These are phyloP conservation scores for Anisogramma anomala DNA, from an alignment of 2,329 filamentous ascomycete species.

Conservation along the genomic window DNA sequence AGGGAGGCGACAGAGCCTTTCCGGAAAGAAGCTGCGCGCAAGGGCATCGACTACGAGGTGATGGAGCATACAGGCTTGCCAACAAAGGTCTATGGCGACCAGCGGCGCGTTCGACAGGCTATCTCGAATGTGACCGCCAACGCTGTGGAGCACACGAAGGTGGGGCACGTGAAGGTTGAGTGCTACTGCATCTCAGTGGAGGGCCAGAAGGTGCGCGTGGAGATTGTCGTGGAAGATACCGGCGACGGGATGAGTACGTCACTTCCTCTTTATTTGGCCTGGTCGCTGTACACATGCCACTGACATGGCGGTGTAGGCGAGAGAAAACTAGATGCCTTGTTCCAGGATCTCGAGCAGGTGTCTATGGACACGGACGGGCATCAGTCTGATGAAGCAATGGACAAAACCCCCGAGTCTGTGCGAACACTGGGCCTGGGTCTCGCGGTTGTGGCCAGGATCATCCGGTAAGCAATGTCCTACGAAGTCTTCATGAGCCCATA, in stretches of 20 bases:
- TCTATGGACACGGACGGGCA: constrained; percentile 29
- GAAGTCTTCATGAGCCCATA: too few species aligned
- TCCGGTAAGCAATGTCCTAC: constrained; percentile 31
- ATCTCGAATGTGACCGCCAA: constrained; percentile 78
- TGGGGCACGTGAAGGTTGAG: constrained; percentile 60
- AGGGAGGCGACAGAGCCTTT: constrained; percentile 70
- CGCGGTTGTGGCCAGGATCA: constrained; percentile 75
- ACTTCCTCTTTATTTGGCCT: constrained; percentile 19
- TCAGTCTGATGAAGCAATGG: constrained; percentile 16
- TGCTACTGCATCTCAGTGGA: constrained; percentile 47
- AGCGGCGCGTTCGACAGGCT: constrained; percentile 67
- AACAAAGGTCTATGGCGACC: constrained; percentile 62
- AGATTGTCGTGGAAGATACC: constrained; percentile 66
- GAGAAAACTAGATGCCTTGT: constrained; percentile 37
- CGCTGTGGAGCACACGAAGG: constrained; percentile 64
- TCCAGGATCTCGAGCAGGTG: constrained; percentile 49
- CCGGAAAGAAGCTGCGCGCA: constrained; percentile 60
- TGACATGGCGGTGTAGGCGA: neutral
- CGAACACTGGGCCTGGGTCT: constrained; percentile 65
- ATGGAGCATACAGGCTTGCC: constrained; percentile 58
- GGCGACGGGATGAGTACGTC: constrained; percentile 53
- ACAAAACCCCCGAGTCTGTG: constrained; percentile 22
- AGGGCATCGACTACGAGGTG: constrained; percentile 60
- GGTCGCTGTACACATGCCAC: neutral
- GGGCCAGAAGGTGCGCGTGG: constrained; percentile 50